phyloP scores from a whole-genome alignment of 2,329 filamentous ascomycete species.

The Coniella vitis region DNA sequence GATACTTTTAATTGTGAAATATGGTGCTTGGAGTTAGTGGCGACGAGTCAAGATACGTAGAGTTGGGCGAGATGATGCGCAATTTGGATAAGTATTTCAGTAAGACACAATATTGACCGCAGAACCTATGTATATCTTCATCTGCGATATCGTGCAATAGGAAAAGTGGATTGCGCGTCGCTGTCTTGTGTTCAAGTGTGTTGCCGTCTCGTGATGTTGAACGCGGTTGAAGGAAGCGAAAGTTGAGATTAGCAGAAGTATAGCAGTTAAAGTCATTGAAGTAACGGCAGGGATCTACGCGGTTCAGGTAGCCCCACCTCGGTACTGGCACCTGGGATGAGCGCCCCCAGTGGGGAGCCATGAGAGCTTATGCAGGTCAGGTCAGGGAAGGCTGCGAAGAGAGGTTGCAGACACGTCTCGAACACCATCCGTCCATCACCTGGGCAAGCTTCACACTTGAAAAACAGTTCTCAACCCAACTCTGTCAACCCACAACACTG shows the following conservation, averaged over 20 bases:
- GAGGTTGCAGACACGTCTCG: conserved; percentile 3
- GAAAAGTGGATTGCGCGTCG: too few relatives aligned
- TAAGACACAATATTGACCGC: too few relatives aligned
- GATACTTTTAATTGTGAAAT: not conserved
- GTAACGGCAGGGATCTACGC: not conserved
- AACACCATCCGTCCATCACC: not conserved
- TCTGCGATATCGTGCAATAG: too few relatives aligned
- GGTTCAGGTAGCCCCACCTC: not conserved
- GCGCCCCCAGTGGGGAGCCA: conserved; percentile 18
- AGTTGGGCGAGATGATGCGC: too few relatives aligned
- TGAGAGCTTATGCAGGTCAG: conserved; percentile 20
- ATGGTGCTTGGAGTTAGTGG: too few relatives aligned
- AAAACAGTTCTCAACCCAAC: not conserved
- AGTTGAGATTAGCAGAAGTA: not conserved
- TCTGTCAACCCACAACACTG: not conserved
- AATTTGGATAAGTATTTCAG: too few relatives aligned
- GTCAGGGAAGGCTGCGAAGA: not conserved
- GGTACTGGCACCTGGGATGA: not conserved
- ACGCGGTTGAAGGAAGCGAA: not conserved
- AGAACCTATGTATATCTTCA: too few relatives aligned
- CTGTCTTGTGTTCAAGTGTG: too few relatives aligned
- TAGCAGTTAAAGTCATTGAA: not conserved
- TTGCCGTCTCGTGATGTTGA: too few relatives aligned
- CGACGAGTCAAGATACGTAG: too few relatives aligned
- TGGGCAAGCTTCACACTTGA: too few relatives aligned